These are phyloP conservation scores for Lecanicillium sp. DNA, from an alignment of 2,329 filamentous ascomycete genomes.

Conservation along the genomic window DNA sequence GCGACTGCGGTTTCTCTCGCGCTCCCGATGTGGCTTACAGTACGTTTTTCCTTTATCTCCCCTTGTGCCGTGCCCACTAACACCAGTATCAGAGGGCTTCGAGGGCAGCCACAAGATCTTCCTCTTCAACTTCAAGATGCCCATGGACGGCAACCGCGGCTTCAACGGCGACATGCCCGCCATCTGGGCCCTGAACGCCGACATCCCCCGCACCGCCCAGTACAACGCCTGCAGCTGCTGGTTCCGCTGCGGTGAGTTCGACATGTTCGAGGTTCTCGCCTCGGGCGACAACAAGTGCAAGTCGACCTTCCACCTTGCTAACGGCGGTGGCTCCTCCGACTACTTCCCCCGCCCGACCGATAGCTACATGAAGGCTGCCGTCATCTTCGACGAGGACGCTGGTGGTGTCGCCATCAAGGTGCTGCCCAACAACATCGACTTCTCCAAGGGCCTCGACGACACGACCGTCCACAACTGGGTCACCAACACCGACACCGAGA, in stretches of 20 bases:
- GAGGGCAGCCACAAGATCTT: conserved; percentile 65
- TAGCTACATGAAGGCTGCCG: conserved; percentile 55
- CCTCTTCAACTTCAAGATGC: conserved; percentile 70
- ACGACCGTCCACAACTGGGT: conserved; percentile 33
- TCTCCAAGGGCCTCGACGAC: conserved; percentile 33
- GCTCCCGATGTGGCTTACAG: conserved; percentile 40
- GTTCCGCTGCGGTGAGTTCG: conserved; percentile 67
- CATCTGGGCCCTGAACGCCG: conserved; percentile 69
- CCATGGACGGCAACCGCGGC: conserved; percentile 46
- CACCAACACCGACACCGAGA: conserved; percentile 6
- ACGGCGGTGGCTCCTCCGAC: conserved; percentile 60
- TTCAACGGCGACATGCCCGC: conserved; percentile 63
- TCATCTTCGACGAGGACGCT: conserved; percentile 50
- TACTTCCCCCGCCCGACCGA: conserved; percentile 63
- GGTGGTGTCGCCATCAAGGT: conserved; percentile 51
- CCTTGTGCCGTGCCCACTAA: no score
- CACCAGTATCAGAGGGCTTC: conserved; percentile 72
- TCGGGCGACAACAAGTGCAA: conserved; percentile 61
- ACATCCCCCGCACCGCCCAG: conserved; percentile 64
- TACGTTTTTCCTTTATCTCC: conserved; percentile 20
- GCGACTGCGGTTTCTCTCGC: conserved; percentile 38
- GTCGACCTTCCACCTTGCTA: conserved; percentile 61
- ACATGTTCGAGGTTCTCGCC: conserved; percentile 66
- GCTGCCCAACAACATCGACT: conserved; percentile 36
- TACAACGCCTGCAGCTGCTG: conserved; percentile 71